Evolutionary conservation across 2,329 filamentous ascomycete genomes (phyloP).

Genomic region (Colletotrichum acutatum): DNA sequence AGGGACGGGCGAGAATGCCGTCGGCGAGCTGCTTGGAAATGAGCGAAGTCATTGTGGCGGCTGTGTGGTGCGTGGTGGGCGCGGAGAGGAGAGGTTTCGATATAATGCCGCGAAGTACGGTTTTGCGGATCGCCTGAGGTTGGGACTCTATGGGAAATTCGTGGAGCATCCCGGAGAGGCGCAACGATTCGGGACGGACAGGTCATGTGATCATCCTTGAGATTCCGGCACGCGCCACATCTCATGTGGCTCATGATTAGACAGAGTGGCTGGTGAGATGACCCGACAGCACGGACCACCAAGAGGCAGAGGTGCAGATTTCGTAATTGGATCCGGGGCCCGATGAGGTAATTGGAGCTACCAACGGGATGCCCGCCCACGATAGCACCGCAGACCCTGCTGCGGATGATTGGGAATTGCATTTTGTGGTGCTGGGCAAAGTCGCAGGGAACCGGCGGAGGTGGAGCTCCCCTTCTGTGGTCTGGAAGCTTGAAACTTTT

Average conservation of each 20-base stretch:
- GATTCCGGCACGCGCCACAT: conserved; percentile 18
- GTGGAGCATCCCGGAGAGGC: conserved; percentile 35
- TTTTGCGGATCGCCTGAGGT: conserved; percentile 33
- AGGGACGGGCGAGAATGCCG: conserved; percentile 79
- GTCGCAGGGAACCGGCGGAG: conserved; percentile 29
- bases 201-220: conserved; percentile 32
- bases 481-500: conserved; percentile 26
- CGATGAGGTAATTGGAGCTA: conserved; percentile 29
- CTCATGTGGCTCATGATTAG: neutral
- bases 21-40: conserved; percentile 36
- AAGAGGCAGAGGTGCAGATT: neutral
- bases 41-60: conserved; percentile 72
- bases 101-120: conserved; percentile 35
- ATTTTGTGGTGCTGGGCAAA: conserved; percentile 23
- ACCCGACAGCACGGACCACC: conserved; percentile 6
- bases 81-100: conserved; percentile 32
- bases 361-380: conserved; percentile 8
- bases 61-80: conserved; percentile 42
- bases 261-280: neutral
- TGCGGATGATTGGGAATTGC: neutral
- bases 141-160: conserved; percentile 32
- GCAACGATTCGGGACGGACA: conserved; percentile 31
- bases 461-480: conserved; percentile 22
- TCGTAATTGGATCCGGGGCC: conserved; percentile 10
- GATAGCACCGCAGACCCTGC: conserved; percentile 25